Conservation (phyloP, 2,329 filamentous ascomycete species). For the Thielaviopsis euricoi region DNA sequence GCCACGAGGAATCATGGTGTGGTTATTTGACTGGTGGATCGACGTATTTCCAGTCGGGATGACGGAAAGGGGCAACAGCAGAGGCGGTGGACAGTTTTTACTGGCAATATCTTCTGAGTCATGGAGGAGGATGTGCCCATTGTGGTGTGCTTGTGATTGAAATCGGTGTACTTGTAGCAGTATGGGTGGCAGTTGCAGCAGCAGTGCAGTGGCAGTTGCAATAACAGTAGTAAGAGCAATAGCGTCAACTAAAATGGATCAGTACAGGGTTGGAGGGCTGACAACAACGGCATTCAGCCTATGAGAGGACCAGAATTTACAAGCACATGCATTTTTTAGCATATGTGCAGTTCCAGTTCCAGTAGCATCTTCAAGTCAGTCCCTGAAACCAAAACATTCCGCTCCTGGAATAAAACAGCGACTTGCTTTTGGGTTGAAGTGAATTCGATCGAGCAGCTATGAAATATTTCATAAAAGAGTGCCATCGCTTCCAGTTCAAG, state of each 20-base stretch:
- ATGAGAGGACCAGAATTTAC: constrained; percentile 4
- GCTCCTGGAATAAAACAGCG: not conserved
- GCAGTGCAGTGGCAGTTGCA: too few species aligned
- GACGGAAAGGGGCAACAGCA: not conserved
- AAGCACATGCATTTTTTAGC: constrained; percentile 1
- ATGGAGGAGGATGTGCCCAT: not conserved
- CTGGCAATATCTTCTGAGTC: not conserved
- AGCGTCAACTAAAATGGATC: too few species aligned
- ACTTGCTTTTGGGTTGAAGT: not conserved
- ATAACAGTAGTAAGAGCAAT: too few species aligned
- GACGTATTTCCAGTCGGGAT: not conserved
- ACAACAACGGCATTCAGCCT: not conserved
- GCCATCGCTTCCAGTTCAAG: too few species aligned
- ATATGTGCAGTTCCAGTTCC: too few species aligned
- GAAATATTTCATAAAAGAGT: too few species aligned
- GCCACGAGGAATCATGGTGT: not conserved
- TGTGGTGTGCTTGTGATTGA: not conserved
- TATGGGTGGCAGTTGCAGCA: too few species aligned
- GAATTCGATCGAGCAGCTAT: too few species aligned
- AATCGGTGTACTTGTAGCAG: too few species aligned
- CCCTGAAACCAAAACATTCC: not conserved
- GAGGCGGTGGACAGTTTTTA: not conserved
- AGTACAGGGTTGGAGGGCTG: too few species aligned
- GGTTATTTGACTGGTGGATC: not conserved
- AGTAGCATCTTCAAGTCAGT: too few species aligned